Evolutionary conservation across 495 filamentous ascomycete genomes (phyloP).

Genomic region (Penicillium parvum): DNA sequence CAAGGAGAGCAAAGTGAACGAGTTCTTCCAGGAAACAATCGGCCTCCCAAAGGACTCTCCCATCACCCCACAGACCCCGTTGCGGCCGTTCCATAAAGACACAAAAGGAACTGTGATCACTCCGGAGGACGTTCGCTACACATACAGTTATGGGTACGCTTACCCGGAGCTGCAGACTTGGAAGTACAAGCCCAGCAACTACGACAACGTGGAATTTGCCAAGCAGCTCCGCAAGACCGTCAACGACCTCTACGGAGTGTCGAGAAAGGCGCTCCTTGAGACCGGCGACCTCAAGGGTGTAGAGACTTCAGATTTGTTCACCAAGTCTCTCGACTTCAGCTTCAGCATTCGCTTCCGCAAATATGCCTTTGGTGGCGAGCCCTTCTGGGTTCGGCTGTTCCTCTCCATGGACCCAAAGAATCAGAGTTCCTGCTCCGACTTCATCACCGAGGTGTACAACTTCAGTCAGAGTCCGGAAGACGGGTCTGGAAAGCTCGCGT

Average conservation of each 20-base stretch:
- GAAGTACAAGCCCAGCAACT: slow-evolving; percentile 13
- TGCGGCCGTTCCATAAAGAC: slow-evolving; percentile 36
- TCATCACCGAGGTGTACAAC: slow-evolving; percentile 13
- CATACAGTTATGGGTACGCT: slow-evolving; percentile 40
- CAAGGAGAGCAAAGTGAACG: slow-evolving; percentile 8
- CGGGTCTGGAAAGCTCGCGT: slow-evolving; percentile 1
- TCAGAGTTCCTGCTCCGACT: background rate
- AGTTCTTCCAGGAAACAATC: slow-evolving; percentile 17
- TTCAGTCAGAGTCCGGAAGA: slow-evolving; percentile 8
- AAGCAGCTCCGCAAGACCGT: slow-evolving; percentile 27
- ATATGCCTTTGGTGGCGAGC: slow-evolving; percentile 10
- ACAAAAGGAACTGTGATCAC: slow-evolving; percentile 22
- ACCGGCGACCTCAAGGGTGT: slow-evolving; percentile 1
- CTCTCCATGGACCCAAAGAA: slow-evolving; percentile 1
- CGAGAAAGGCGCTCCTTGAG: slow-evolving; percentile 2
- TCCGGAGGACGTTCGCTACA: slow-evolving; percentile 22
- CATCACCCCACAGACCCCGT: slow-evolving; percentile 6
- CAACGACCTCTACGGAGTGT: slow-evolving; percentile 31
- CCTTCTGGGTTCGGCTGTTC: slow-evolving; percentile 10
- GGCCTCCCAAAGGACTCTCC: slow-evolving; percentile 15
- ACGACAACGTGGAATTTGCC: slow-evolving; percentile 10
- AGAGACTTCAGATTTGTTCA: background rate
- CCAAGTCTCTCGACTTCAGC: slow-evolving; percentile 6
- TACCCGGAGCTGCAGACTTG: slow-evolving; percentile 46
- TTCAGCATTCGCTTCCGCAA: slow-evolving; percentile 10